Evolutionary conservation across 495 filamentous ascomycete genomes (phyloP).

Genomic region (Podospora bellae-mahoneyi): DNA sequence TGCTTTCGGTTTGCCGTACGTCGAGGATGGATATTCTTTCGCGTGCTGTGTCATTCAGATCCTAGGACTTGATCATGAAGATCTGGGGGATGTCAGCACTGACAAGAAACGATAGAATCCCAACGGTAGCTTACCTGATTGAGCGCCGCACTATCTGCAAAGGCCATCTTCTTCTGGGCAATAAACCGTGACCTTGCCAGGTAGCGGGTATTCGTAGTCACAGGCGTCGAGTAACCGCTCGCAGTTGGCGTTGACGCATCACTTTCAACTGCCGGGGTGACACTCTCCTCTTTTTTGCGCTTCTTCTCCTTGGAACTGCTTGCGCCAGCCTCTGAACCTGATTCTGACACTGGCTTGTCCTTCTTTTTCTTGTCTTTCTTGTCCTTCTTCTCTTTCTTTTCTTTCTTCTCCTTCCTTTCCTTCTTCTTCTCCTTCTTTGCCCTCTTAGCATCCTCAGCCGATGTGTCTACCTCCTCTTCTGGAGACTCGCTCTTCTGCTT

Average conservation of each 20-base stretch:
- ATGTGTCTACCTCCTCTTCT: background rate
- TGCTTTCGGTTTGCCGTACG: too few relatives aligned
- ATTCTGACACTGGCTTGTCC: conserved; percentile 40
- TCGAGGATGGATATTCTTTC: background rate
- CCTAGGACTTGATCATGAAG: conserved; percentile 64
- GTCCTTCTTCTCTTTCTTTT: conserved; percentile 48
- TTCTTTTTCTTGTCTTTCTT: conserved; percentile 43
- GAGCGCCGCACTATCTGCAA: conserved; percentile 66
- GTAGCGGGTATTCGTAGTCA: conserved; percentile 53
- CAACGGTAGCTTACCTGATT: conserved; percentile 60
- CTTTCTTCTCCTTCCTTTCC: conserved; percentile 37
- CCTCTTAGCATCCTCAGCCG: conserved; percentile 18
- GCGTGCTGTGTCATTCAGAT: background rate
- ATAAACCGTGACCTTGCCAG: conserved; percentile 68
- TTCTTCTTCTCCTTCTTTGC: conserved; percentile 31
- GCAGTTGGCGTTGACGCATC: conserved; percentile 28
- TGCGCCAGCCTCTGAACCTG: conserved; percentile 23
- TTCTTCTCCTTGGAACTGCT: conserved; percentile 27
- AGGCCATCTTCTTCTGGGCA: conserved; percentile 71
- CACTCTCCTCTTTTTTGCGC: conserved; percentile 25
- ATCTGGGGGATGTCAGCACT: conserved; percentile 54
- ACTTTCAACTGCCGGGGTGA: conserved; percentile 15
- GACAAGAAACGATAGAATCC: background rate
- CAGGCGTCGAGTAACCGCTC: conserved; percentile 38
- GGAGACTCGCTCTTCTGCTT: conserved; percentile 3